Conservation (phyloP, 345 rosid genomes). For the Noccaea caerulescens region DNA sequence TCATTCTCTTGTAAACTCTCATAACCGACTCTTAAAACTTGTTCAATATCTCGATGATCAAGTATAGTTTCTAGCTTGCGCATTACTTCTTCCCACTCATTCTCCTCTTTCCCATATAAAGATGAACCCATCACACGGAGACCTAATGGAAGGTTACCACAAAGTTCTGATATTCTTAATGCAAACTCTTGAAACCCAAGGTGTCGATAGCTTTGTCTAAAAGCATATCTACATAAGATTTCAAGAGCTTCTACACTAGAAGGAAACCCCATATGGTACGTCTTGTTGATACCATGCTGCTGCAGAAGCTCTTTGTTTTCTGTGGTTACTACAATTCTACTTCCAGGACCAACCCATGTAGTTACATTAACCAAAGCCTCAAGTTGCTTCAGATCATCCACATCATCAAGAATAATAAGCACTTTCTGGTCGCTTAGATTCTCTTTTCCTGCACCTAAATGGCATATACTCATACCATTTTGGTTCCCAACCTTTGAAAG, state of each 20-base stretch:
- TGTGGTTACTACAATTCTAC: constrained; percentile 27
- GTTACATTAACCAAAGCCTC: constrained; percentile 5
- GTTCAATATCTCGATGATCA: constrained; percentile 13
- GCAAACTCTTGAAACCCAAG: not conserved
- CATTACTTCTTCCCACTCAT: not conserved
- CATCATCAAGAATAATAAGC: constrained; percentile 38
- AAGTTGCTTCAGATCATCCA: not conserved
- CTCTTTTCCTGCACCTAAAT: not conserved
- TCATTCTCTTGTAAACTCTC: constrained; percentile 25
- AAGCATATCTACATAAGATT: constrained; percentile 28
- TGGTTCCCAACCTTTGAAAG: constrained; percentile 11
- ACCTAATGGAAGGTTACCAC: constrained; percentile 40
- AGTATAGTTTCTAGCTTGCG: not conserved
- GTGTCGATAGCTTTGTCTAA: not conserved
- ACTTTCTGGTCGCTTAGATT: not conserved
- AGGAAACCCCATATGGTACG: constrained; percentile 18
- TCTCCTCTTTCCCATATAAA: constrained; percentile 3
- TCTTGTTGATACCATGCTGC: not conserved
- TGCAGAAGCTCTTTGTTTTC: constrained; percentile 27
- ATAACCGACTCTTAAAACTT: not conserved
- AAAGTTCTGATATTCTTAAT: not conserved
- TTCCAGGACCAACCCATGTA: constrained; percentile 30
- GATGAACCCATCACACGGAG: constrained; percentile 21
- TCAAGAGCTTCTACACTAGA: constrained; percentile 1
- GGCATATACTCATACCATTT: not conserved